Base-by-base conservation (phyloP, 768 basidiomycete genomes). In the Dioszegia hungarica region DNA sequence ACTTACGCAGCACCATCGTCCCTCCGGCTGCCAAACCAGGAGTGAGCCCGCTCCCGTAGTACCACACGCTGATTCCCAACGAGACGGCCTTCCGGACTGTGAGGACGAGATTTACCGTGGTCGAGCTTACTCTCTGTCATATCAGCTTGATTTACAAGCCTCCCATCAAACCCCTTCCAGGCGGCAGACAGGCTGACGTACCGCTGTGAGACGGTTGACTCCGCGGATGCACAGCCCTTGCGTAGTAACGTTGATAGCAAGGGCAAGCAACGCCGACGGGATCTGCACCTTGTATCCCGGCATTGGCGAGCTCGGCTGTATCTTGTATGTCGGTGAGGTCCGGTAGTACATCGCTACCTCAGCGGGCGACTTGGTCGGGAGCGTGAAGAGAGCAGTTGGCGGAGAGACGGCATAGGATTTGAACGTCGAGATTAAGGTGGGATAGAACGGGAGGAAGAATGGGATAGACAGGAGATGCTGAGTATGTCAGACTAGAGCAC, bases 381-480 rank as follows among this genome's bases (percentile, higher is more conserved):
- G 36, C 10, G 39, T 25, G 15, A 73, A 31, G 24, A 70, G 55
- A 34, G 71, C 63, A 33, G 75, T 59, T 9, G 78, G 68, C 15
- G 74, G 68, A 0, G 80, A 80, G 29, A 85, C 76, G 55, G 81
- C 81, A n/a, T 61, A 66, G 8, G 85, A 77, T 1, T 83, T 83
- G 62, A 82, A 81, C 54, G 81, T 81, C 44, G 86, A 79, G 60
- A 84, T 81, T 3, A 80, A 70, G 1, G 78, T 75, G 9, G 86
- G 82, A 29, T 88, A 80, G 64, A 89, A 82, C 3, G 85, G 63
- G 17, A 79, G 63, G 75, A 89, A 89, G 31, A 85, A 78, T 0
- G 89, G 89, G n/a, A 90, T 79, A 0, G 88, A 87, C 14, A 92
- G 79, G 56, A 82, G 79, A 70, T 92, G 89, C 89, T 91, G 67